Base-by-base conservation (phyloP, 1,284 basidiomycete genomes). In the Boletus austroedulis region DNA sequence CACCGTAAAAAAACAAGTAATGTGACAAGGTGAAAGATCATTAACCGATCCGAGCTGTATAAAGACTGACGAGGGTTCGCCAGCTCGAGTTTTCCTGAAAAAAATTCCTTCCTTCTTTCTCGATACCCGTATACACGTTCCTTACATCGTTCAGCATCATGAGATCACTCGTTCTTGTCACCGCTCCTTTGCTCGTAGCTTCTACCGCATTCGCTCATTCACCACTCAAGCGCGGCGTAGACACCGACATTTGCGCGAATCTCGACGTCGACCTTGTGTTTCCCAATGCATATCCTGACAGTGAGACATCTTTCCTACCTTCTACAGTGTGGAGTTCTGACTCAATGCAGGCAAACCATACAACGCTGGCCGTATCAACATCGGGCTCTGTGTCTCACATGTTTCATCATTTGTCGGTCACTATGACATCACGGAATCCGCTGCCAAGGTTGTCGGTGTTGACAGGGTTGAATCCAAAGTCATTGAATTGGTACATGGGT, bases 341-440 rank as follows among this genome's bases (percentile, higher is more conserved):
- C 23, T 17, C n/a, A 4, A 8, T 19, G 31, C 26, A 71, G 67
- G 56, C 23, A 62, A 58, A 15, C 24, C 55, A 1, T 67, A 65
- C 14, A 32, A 50, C 21, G 61, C 67, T 31, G 67, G 69, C 15
- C 61, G 29, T 29, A 55, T 68, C 43, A 34, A 61, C 9, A 3
- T 56, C 11, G 53, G 58, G 11, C 41, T 69, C 36, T 71, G 69
- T 12, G 15, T 56, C 29, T 59, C 65, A 3, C 64, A 61, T 23
- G 58, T 70, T 17, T 24, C 34, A 6, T 19, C 4, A 1, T 58
- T 69, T 14, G 45, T 68, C 21, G 41, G 50, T 23, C 58, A 58
- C 26, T 63, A 52, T 23, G 40, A 56, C 12, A 56, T 67, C 24
- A 60, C 67, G 4, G 54, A 60, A 43, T 55, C 49, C n/a, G 68